Evolutionary conservation across 768 basidiomycete species (phyloP).

Genomic region (Ramaria rubella): DNA sequence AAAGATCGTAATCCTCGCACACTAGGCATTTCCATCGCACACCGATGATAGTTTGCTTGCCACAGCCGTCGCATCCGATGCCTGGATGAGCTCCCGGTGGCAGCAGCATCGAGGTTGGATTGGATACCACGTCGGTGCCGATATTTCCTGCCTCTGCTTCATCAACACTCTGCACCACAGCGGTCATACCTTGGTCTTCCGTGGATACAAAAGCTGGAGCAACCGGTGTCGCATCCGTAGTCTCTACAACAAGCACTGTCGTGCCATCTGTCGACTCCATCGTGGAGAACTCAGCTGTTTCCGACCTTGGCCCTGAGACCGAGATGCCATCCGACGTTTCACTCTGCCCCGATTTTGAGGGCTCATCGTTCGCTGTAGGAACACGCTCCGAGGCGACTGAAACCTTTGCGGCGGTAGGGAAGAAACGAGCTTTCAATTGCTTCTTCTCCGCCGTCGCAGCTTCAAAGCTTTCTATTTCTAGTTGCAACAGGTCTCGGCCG

Average conservation of each 20-base stretch:
- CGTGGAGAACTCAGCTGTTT: too few relatives aligned
- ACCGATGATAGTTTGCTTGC: constrained; percentile 7
- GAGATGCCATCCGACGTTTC: background rate
- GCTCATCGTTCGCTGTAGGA: background rate
- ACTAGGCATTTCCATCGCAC: constrained; percentile 11
- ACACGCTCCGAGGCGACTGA: background rate
- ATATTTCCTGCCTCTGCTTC: background rate
- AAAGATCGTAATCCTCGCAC: constrained; percentile 13
- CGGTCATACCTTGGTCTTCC: too few relatives aligned
- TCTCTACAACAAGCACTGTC: too few relatives aligned
- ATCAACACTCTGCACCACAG: too few relatives aligned
- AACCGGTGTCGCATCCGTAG: too few relatives aligned
- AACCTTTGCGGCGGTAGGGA: background rate
- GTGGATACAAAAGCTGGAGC: too few relatives aligned
- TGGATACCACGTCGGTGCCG: background rate
- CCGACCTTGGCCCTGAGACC: background rate
- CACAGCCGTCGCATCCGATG: constrained; percentile 4
- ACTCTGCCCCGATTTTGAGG: background rate
- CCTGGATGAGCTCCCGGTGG: background rate
- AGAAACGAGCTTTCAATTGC: background rate
- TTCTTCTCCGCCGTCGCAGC: constrained; percentile 1
- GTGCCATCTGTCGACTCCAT: too few relatives aligned
- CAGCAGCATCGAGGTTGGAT: too few relatives aligned
- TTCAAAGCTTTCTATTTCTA: constrained; percentile 9
- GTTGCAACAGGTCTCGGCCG: constrained; percentile 6